Percentiles rank a stretch among this genome's conserved stretches.
These are phyloP conservation scores for Chlamydomonas schloesseri DNA, from an alignment of 139 green algal species.

Conservation along the genomic window DNA sequence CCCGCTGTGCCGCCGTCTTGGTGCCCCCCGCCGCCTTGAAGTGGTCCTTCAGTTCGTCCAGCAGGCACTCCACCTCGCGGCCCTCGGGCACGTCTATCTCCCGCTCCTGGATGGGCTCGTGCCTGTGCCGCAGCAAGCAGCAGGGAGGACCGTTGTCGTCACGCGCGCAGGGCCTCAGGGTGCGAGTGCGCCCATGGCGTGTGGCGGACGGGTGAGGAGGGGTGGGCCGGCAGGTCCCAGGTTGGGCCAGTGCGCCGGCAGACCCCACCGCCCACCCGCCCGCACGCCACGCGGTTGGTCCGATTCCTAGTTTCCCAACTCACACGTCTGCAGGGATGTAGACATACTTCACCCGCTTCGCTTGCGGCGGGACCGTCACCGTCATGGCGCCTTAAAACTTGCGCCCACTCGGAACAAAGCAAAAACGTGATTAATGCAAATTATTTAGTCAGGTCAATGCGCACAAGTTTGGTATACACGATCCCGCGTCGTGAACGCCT, in stretches of 20 bases:
- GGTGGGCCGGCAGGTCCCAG: background rate
- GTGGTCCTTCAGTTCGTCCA: conserved; percentile 76
- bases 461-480: too few species aligned
- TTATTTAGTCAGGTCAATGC: too few species aligned
- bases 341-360: conserved; percentile 57
- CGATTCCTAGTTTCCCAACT: background rate
- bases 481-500: too few species aligned
- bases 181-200: background rate
- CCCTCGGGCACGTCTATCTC: conserved; percentile 42
- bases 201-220: too few species aligned
- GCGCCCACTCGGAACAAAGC: background rate
- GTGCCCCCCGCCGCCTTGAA: conserved; percentile 22
- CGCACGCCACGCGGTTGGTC: background rate
- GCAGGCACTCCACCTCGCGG: conserved; percentile 77
- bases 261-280: too few species aligned
- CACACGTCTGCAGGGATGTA: conserved; percentile 77
- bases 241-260: background rate
- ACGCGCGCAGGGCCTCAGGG: background rate
- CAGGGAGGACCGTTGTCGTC: too few species aligned
- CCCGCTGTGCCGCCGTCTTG: conserved; percentile 19
- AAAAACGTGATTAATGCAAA: too few species aligned
- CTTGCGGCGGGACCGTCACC: conserved; percentile 14
- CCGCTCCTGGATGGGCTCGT: conserved; percentile 68
- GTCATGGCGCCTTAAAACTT: background rate
- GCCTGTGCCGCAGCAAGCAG: too few species aligned